Conservation (phyloP, 2,329 filamentous ascomycete genomes). For the Emmonsia crescens region DNA sequence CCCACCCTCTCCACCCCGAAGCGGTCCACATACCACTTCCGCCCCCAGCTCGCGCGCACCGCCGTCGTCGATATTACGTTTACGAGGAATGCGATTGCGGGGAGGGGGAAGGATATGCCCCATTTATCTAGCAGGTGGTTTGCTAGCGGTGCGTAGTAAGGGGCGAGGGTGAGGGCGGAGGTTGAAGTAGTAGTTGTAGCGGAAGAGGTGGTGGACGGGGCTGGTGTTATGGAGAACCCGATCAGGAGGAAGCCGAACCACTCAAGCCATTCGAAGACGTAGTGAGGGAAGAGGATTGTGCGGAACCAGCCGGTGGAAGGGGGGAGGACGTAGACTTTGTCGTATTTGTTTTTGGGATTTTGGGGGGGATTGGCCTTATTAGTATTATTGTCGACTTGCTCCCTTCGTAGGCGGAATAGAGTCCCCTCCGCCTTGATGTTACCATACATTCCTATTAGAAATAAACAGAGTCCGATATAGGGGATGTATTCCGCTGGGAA, state of each 20-base stretch:
- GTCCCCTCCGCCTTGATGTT: slow-evolving; percentile 90
- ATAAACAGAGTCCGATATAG: slow-evolving; percentile 59
- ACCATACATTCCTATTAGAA: slow-evolving; percentile 61
- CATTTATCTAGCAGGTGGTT: slow-evolving; percentile 17
- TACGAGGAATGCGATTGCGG: slow-evolving; percentile 68
- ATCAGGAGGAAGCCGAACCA: slow-evolving; percentile 78
- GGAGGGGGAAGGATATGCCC: slow-evolving; percentile 47
- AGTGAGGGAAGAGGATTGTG: slow-evolving; percentile 81
- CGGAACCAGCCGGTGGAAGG: slow-evolving; percentile 70
- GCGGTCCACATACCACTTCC: slow-evolving; percentile 73
- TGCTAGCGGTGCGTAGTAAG: slow-evolving; percentile 27
- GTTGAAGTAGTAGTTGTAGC: slow-evolving; percentile 8
- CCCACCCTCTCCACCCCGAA: slow-evolving; percentile 78
- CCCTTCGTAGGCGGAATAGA: slow-evolving; percentile 71
- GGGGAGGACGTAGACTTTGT: slow-evolving; percentile 81
- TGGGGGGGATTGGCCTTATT: slow-evolving; percentile 23
- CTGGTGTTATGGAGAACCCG: slow-evolving; percentile 24
- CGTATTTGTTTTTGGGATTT: slow-evolving; percentile 41
- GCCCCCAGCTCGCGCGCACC: slow-evolving; percentile 69
- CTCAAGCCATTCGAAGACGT: slow-evolving; percentile 93
- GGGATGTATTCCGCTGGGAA: slow-evolving; percentile 38
- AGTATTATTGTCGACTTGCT: slow-evolving; percentile 43
- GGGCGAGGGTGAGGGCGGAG: slow-evolving; percentile 22
- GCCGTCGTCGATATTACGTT: slow-evolving; percentile 89
- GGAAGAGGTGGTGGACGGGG: slow-evolving; percentile 1